phyloP scores from a whole-genome alignment of 192 early-diverging fungal genomes.

The Backusella morwellensis region DNA sequence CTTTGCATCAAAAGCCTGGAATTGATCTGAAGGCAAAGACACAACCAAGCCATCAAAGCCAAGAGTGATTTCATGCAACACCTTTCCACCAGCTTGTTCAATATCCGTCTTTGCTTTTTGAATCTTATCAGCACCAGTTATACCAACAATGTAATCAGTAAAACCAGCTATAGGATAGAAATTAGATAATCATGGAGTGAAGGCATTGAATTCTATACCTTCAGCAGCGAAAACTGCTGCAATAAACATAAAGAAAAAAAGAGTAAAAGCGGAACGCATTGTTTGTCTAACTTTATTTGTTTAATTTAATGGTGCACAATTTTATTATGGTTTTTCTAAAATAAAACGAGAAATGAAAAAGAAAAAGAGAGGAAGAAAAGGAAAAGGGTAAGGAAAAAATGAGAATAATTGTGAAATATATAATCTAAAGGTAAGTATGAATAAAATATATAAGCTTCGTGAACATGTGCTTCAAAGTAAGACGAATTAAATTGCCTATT shows the following conservation, averaged over 20 bases:
- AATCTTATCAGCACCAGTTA: neutral
- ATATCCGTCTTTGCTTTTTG: conserved; percentile 26
- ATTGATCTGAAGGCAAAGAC: conserved; percentile 17
- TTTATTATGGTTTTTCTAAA: neutral
- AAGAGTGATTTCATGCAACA: conserved; percentile 17
- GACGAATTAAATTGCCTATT: conserved; percentile 1
- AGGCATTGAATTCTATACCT: neutral
- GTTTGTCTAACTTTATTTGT: neutral
- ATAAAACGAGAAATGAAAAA: neutral
- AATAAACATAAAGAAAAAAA: neutral
- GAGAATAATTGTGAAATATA: neutral
- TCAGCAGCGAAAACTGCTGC: neutral
- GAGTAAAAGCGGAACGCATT: neutral
- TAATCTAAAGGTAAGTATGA: neutral
- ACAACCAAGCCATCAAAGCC: conserved; percentile 25
- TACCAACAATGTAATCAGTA: conserved; percentile 20
- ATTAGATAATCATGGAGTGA: neutral
- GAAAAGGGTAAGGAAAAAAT: neutral
- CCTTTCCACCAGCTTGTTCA: conserved; percentile 17
- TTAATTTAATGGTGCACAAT: neutral
- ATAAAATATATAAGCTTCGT: neutral
- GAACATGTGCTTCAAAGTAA: neutral
- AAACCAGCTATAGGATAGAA: neutral
- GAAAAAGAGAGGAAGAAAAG: neutral
- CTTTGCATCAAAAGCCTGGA: conserved; percentile 21